phyloP scores from a whole-genome alignment of 78 protist genomes.

The Chrysochromulina tobinii region DNA sequence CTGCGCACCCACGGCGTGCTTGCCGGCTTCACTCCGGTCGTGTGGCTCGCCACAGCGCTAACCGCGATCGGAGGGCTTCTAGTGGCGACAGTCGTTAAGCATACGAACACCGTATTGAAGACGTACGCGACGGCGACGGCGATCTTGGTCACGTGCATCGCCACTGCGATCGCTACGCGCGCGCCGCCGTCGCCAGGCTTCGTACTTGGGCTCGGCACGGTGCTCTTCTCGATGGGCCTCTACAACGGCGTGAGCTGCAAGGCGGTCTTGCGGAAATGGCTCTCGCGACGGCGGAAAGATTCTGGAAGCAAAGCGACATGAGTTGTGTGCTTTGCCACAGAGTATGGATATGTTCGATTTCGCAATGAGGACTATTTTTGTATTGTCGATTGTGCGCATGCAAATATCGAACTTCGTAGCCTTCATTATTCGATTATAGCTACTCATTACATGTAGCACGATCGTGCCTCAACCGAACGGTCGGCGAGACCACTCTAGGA shows the following conservation, averaged over 20 bases:
- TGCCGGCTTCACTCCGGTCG: not conserved
- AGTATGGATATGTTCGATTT: no score
- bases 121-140: not conserved
- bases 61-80: constrained; percentile 29
- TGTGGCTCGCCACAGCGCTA: not conserved
- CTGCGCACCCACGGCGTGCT: not conserved
- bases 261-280: no score
- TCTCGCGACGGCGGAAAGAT: no score
- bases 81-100: constrained; percentile 27
- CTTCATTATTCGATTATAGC: no score
- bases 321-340: no score
- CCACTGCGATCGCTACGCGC: not conserved
- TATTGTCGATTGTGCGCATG: no score
- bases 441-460: no score
- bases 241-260: not conserved
- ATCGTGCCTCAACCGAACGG: no score
- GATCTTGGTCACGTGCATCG: not conserved
- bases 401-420: no score
- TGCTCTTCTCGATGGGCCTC: not conserved
- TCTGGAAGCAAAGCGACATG: no score
- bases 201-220: not conserved
- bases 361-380: no score
- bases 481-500: no score
- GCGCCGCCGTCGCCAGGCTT: not conserved
- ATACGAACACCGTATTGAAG: constrained; percentile 45